Conservation (phyloP, 768 basidiomycete genomes). For the Lactarius evosmus region DNA sequence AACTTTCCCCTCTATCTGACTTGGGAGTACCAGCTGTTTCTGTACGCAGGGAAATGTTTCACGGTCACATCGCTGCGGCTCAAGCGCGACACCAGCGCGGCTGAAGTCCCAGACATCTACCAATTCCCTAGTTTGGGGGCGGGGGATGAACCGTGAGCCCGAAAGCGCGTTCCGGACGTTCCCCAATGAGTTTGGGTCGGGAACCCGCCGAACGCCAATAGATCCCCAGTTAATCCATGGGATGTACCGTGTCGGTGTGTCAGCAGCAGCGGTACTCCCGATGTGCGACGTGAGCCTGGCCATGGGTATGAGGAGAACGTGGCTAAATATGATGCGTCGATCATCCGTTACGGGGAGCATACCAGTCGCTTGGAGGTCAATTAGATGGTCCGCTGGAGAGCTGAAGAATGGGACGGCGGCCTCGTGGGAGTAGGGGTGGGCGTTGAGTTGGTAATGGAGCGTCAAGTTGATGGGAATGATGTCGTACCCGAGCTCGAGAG, state of each 20-base stretch:
- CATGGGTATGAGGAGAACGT: slow-evolving; percentile 11
- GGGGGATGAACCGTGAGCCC: slow-evolving; percentile 6
- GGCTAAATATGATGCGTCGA: background rate
- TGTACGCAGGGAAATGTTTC: background rate
- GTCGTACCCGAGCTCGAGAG: slow-evolving; percentile 11
- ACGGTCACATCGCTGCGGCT: background rate
- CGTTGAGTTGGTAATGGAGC: slow-evolving; percentile 4
- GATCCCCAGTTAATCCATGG: slow-evolving; percentile 14
- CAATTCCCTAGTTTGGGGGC: background rate
- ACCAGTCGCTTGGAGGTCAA: slow-evolving; percentile 5
- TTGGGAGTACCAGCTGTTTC: background rate
- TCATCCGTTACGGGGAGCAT: background rate
- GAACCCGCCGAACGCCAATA: background rate
- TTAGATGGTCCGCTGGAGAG: background rate
- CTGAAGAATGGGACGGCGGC: slow-evolving; percentile 14
- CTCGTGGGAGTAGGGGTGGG: slow-evolving; percentile 5
- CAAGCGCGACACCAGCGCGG: background rate
- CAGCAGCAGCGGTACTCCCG: background rate
- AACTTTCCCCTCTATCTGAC: background rate
- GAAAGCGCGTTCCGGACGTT: background rate
- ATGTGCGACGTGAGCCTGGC: background rate
- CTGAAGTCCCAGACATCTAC: slow-evolving; percentile 10
- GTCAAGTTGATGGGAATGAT: background rate
- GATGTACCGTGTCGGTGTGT: slow-evolving; percentile 1
- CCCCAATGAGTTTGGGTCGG: background rate